A percentile compares a stretch with the other conserved stretches of the same genome.
Evolutionary conservation across 768 basidiomycete genomes (phyloP).

Genomic region (Auriscalpium orientale): DNA sequence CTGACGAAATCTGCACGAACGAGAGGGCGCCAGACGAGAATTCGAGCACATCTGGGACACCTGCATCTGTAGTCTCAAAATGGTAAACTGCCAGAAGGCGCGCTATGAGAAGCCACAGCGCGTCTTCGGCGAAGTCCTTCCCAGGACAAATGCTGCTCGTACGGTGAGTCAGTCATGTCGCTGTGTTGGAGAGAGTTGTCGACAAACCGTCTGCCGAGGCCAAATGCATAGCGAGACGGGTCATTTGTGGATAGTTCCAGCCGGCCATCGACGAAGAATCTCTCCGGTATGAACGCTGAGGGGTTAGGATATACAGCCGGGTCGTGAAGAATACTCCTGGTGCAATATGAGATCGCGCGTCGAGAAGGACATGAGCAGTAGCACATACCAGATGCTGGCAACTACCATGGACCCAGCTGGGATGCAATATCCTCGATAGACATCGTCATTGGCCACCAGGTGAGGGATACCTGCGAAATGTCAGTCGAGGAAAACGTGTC

Average conservation of each 20-base stretch:
- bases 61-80: neutral
- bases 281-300: constrained; percentile 13
- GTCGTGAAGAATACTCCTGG: constrained; percentile 10
- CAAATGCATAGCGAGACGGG: neutral
- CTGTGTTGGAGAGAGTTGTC: neutral
- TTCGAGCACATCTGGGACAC: neutral
- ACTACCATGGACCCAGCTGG: constrained; percentile 25
- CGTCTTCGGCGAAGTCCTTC: neutral
- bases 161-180: neutral
- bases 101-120: neutral
- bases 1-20: neutral
- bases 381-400: constrained; percentile 23
- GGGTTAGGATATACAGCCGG: constrained; percentile 8
- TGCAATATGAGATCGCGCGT: neutral
- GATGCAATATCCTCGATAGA: constrained; percentile 23
- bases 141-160: neutral
- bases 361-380: neutral
- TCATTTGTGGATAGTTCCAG: neutral
- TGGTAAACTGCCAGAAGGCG: neutral
- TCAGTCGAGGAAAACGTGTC: neutral
- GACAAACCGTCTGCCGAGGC: neutral
- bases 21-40: neutral
- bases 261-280: constrained; percentile 8
- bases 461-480: constrained; percentile 20
- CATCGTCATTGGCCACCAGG: constrained; percentile 21